Evolutionary conservation across 495 filamentous ascomycete species (phyloP), one percentile per base, ranked within the genome.

Genomic region (Lophiotrema nucula): DNA sequence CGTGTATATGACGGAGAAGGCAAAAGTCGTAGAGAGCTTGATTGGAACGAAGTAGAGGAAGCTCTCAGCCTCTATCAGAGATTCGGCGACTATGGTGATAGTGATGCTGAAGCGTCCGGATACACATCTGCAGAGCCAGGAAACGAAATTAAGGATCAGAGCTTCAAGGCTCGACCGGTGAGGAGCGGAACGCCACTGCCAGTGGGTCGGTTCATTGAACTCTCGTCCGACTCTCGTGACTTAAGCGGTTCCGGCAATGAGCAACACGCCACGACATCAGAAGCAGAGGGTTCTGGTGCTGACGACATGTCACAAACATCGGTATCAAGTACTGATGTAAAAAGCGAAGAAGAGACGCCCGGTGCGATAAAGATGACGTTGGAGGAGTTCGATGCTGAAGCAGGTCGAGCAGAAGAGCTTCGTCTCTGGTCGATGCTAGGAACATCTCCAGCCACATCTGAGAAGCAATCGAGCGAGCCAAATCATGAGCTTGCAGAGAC

Each of bases 21-120:
- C 50, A 52, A 59, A 45, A 62, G 64, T 15, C 58, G 65, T 44
- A 64, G 72, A 38, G 67, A 67, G 53, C 62, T 87, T 63, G 50
- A 64, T 37, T 81, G 83, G 55, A 70, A 81, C 23, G 78, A 84
- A 47, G 79, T 85, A 8, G 84, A 87, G 61, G 57, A 70, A 39
- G 63, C 74, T 23, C 67, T 85, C 25, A 71, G 69, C 24, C 64
- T 53, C 18, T 62, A 10, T 11, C 10, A 18, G 39, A 18, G 19
- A 11, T 6, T 6, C 39, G 18, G 19, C 10, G 18, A 21, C 39
- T 6, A 11, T 43, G 39, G 19, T 43, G 39, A 43, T 10, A 43
- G 39, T 18, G 19, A 15, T 15, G 31, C 8, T 35, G 31, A 35
- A 8, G 15, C 31, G 31, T 15, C 31, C 8, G 31, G 31, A 35